Evolutionary conservation across 371 early-diverging fungal species (phyloP).

Genomic region (Blakeslea trispora): DNA sequence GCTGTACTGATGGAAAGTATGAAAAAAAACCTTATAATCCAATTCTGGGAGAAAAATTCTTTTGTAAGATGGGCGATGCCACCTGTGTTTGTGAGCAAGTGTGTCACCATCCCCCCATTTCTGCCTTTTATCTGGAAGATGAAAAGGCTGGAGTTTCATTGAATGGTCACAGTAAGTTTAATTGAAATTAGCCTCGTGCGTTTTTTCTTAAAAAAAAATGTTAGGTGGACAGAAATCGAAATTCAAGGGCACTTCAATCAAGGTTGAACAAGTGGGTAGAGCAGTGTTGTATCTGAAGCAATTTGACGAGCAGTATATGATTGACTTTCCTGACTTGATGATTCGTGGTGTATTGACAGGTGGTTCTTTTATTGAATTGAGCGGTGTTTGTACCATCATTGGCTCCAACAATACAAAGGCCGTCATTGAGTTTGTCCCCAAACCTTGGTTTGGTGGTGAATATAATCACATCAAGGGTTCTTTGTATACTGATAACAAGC

Average conservation of each 20-base stretch:
- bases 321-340: constrained; percentile 62
- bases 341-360: constrained; percentile 67
- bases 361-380: constrained; percentile 65
- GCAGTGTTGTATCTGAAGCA: constrained; percentile 49
- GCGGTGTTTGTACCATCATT: constrained; percentile 56
- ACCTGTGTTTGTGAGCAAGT: constrained; percentile 73
- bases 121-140: constrained; percentile 73
- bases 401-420: constrained; percentile 55
- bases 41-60: constrained; percentile 89
- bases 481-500: constrained; percentile 26
- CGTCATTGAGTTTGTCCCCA: constrained; percentile 63
- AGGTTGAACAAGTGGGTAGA: constrained; percentile 63
- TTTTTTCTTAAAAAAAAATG: neutral
- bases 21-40: constrained; percentile 87
- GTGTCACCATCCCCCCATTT: constrained; percentile 96
- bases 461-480: constrained; percentile 52
- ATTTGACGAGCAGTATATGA: constrained; percentile 56
- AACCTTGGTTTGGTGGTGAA: constrained; percentile 59
- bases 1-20: constrained; percentile 34
- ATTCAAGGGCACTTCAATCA: constrained; percentile 67
- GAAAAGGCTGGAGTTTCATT: constrained; percentile 60
- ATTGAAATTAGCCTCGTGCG: neutral
- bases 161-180: constrained; percentile 64
- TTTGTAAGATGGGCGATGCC: constrained; percentile 39
- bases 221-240: constrained; percentile 64